phyloP scores from a whole-genome alignment of 768 basidiomycete genomes.

The Calocybe gangraenosa region DNA sequence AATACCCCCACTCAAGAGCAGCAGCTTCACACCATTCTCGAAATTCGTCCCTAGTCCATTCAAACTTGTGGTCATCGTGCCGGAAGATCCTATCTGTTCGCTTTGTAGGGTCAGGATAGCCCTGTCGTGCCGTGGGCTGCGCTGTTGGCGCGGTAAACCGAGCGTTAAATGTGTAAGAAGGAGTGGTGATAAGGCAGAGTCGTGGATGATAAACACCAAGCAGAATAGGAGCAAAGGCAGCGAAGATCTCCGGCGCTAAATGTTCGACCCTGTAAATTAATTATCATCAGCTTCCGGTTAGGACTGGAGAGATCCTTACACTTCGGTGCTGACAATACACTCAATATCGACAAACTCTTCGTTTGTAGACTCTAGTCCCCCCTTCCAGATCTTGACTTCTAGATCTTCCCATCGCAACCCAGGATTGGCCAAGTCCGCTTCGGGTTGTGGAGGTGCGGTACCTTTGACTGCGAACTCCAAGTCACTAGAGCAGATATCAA shows the following conservation, averaged over 20 bases:
- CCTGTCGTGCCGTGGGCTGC: conserved; percentile 39
- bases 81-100: conserved; percentile 74
- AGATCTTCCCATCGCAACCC: conserved; percentile 65
- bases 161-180: conserved; percentile 79
- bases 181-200: conserved; percentile 76
- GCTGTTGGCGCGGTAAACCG: conserved; percentile 60
- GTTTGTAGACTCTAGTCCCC: conserved; percentile 67
- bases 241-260: conserved; percentile 52
- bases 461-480: conserved; percentile 50
- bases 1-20: conserved; percentile 71
- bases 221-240: conserved; percentile 62
- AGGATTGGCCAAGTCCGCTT: conserved; percentile 18
- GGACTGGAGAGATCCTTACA: conserved; percentile 45
- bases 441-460: conserved; percentile 37
- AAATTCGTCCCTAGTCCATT: conserved; percentile 83
- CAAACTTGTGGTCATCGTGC: conserved; percentile 84
- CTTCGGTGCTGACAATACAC: conserved; percentile 76
- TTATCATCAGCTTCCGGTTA: not conserved
- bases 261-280: conserved; percentile 68
- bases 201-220: conserved; percentile 77
- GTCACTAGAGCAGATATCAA: conserved; percentile 57
- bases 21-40: conserved; percentile 49
- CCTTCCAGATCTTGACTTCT: conserved; percentile 66
- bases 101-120: conserved; percentile 69
- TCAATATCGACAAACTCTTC: conserved; percentile 59